Evolutionary conservation across 148 eudicot species (phyloP), one percentile per base, ranked within the genome.

Genomic region (Nepenthes gracilis): DNA sequence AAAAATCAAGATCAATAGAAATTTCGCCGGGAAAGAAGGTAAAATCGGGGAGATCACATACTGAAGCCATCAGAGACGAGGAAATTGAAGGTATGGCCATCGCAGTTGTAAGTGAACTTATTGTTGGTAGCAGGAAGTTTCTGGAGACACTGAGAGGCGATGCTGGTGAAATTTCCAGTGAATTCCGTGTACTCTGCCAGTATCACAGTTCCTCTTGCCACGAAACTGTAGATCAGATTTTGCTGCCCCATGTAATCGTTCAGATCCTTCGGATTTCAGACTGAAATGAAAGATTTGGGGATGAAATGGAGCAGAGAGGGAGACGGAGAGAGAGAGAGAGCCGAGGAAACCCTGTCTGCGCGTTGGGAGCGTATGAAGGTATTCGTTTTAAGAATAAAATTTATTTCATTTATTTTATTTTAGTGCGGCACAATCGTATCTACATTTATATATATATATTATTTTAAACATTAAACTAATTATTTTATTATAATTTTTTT

Each of bases 11-110:
- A n/a, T 8, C 45, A 12, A n/a, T 12, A 11, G 6, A 13, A 52
- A n/a, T 12, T 52, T 52, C 15, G n/a, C n/a, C 55, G 8, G 0
- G 10, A 1, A 36, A 13, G 10, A 7, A 47, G n/a, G 36, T 35
- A 36, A 0, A n/a, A 58, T 15, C 2, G 59, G 33, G 3, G 9
- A 2, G 10, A 3, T 4, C 32, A 60, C 76, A 12, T 65, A 78
- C 82, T 78, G 74, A 78, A 78, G 43, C 82, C 82, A 58, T 78
- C 82, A 35, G 78, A 59, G 63, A 78, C 82, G 49, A 78, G 82
- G 64, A 78, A 78, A 38, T 78, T 78, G 66, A 78, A 78, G 37
- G 82, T 74, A 35, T 78, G 82, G 14, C 71, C 82, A 71, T 78
- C 82, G 57, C 82, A 78, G 63, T 78, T 78, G 69, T 78, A 78